Conservation (phyloP, 2,329 filamentous ascomycete genomes). For the Pestalotiopsis sp. region DNA sequence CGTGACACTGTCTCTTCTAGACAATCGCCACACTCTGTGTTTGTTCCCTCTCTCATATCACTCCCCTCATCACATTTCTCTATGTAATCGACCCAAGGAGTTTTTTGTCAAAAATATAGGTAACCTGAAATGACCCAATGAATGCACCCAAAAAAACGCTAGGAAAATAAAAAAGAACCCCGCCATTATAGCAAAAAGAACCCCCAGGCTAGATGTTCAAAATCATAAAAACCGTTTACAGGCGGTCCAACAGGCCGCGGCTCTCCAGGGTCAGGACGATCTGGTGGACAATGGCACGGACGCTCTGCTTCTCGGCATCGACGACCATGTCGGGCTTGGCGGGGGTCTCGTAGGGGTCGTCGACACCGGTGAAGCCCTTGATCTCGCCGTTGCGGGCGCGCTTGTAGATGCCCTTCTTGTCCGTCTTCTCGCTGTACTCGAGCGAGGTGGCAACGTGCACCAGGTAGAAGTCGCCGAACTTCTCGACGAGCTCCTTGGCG, state of each 20-base stretch:
- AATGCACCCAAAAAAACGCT: not conserved
- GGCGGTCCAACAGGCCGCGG: constrained; percentile 79
- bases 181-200: not conserved
- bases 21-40: not conserved
- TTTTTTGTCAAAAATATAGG: not conserved
- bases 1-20: not conserved
- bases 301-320: constrained; percentile 81
- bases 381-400: constrained; percentile 86
- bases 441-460: constrained; percentile 93
- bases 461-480: constrained; percentile 89
- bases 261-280: constrained; percentile 92
- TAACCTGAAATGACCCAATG: constrained; percentile 2
- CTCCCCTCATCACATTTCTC: not conserved
- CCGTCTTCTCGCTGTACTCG: constrained; percentile 92
- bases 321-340: constrained; percentile 81
- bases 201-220: not conserved
- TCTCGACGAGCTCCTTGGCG: constrained; percentile 83
- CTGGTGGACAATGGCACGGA: constrained; percentile 93
- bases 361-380: constrained; percentile 97
- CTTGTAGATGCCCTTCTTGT: constrained; percentile 87
- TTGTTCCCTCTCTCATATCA: not conserved
- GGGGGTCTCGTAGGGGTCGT: constrained; percentile 93
- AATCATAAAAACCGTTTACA: constrained; percentile 36
- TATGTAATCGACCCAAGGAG: not conserved
- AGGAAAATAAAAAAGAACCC: not conserved